Evolutionary conservation across 2,329 filamentous ascomycete species (phyloP).

Genomic region (Nectriaceae sp.): DNA sequence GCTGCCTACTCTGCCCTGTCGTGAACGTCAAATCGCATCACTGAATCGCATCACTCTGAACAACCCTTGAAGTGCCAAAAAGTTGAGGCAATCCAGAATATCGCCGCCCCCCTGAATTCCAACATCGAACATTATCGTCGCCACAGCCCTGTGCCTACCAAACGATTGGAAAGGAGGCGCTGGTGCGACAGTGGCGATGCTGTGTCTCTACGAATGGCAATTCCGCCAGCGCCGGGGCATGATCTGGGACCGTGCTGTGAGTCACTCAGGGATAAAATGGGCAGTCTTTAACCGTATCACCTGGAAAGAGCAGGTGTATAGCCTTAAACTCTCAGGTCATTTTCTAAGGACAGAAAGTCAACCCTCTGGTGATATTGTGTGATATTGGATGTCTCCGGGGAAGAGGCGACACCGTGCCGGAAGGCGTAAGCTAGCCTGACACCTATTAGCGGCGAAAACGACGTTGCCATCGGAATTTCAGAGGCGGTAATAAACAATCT

Average conservation of each 20-base stretch:
- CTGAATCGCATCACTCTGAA: too few species aligned
- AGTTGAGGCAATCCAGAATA: too few species aligned
- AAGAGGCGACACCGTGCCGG: not conserved
- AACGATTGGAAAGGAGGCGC: not conserved
- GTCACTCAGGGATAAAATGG: slow-evolving; percentile 9
- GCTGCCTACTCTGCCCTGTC: slow-evolving; percentile 20
- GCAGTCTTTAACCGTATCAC: slow-evolving; percentile 1
- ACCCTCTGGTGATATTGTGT: not conserved
- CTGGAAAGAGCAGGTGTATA: not conserved
- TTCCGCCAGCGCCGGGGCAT: not conserved
- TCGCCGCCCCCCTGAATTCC: too few species aligned
- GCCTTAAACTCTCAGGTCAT: slow-evolving; percentile 4
- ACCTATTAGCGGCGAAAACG: not conserved
- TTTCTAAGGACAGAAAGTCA: not conserved
- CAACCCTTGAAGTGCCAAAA: too few species aligned
- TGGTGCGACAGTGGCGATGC: not conserved
- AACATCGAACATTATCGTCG: not conserved
- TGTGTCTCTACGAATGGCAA: not conserved
- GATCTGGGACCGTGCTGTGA: slow-evolving; percentile 2
- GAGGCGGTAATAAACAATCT: too few species aligned
- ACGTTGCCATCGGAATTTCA: too few species aligned
- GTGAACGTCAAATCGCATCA: too few species aligned
- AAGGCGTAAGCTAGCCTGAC: too few species aligned
- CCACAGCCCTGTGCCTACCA: not conserved
- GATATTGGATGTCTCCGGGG: slow-evolving; percentile 1